Conservation (phyloP, 768 basidiomycete genomes). For the Mrakia gelida region DNA sequence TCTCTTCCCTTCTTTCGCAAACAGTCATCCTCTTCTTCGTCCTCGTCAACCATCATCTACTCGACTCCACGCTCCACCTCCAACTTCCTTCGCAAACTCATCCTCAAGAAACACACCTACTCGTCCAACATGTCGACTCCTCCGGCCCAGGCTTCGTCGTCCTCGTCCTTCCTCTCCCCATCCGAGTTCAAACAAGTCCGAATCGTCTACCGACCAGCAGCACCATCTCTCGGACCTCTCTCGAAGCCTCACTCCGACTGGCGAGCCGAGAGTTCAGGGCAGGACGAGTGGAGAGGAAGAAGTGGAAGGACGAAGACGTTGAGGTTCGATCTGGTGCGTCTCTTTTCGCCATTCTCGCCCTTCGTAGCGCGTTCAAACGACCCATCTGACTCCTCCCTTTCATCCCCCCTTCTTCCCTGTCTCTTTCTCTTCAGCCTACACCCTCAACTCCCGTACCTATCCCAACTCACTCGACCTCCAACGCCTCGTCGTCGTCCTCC, state of each 20-base stretch:
- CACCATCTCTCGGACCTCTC: background rate
- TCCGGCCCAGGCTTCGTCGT: too few species aligned
- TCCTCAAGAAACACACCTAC: background rate
- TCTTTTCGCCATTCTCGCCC: background rate
- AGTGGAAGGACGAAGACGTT: background rate
- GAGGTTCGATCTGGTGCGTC: background rate
- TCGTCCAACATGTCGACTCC: background rate
- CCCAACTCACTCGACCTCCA: background rate
- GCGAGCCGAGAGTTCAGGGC: background rate
- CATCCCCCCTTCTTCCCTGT: background rate
- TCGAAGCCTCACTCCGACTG: background rate
- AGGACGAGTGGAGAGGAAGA: background rate
- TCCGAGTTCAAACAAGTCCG: background rate
- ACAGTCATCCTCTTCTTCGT: too few species aligned
- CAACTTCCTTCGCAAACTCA: background rate
- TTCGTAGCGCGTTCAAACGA: background rate
- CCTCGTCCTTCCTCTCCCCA: background rate
- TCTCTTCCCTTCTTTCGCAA: too few species aligned
- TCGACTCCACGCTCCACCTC: too few species aligned
- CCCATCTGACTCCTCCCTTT: background rate
- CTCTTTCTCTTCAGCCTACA: background rate
- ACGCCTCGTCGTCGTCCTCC: background rate
- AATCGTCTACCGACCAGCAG: background rate
- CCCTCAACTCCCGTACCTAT: background rate
- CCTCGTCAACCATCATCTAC: too few species aligned